Percentiles rank a stretch among this genome's conserved stretches.
Evolutionary conservation across 306 rosid genomes (phyloP).

Genomic region (Alnus glutinosa): DNA sequence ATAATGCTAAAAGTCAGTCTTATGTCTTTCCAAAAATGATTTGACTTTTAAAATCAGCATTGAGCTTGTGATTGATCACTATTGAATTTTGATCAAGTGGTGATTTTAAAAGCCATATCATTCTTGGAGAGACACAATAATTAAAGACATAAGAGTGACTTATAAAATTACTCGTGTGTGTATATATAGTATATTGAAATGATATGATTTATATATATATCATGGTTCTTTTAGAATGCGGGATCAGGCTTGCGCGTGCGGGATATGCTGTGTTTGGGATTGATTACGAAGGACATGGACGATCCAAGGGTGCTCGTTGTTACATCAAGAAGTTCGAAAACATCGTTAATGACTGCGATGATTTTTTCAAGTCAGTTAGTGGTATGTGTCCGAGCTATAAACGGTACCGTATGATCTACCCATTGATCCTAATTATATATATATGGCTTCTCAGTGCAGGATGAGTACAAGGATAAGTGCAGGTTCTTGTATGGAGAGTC

Average conservation of each 20-base stretch:
- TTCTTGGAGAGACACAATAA: too few relatives aligned
- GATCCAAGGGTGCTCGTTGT: slow-evolving; percentile 75
- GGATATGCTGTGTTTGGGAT: slow-evolving; percentile 80
- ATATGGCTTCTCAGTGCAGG: slow-evolving; percentile 40
- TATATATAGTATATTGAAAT: too few relatives aligned
- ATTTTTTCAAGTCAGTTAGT: slow-evolving; percentile 59
- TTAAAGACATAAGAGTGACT: too few relatives aligned
- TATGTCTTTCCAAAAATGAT: too few relatives aligned
- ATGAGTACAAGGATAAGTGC: slow-evolving; percentile 48
- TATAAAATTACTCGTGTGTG: too few relatives aligned
- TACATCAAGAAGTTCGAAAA: slow-evolving; percentile 67
- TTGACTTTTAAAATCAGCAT: too few relatives aligned
- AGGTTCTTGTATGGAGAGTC: slow-evolving; percentile 90
- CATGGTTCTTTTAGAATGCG: slow-evolving; percentile 44
- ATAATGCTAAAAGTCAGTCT: too few relatives aligned
- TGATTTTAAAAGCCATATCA: too few relatives aligned
- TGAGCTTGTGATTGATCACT: too few relatives aligned
- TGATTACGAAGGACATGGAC: slow-evolving; percentile 88
- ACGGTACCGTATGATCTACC: neutral
- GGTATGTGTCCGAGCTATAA: slow-evolving; percentile 37
- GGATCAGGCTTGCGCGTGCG: slow-evolving; percentile 54
- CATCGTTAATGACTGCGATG: slow-evolving; percentile 57
- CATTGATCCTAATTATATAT: too few relatives aligned
- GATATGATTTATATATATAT: neutral
- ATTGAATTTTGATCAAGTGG: too few relatives aligned